Evolutionary conservation across 768 basidiomycete species (phyloP), one percentile per base, ranked within the genome.

Genomic region (Podaxis mareebaensis): DNA sequence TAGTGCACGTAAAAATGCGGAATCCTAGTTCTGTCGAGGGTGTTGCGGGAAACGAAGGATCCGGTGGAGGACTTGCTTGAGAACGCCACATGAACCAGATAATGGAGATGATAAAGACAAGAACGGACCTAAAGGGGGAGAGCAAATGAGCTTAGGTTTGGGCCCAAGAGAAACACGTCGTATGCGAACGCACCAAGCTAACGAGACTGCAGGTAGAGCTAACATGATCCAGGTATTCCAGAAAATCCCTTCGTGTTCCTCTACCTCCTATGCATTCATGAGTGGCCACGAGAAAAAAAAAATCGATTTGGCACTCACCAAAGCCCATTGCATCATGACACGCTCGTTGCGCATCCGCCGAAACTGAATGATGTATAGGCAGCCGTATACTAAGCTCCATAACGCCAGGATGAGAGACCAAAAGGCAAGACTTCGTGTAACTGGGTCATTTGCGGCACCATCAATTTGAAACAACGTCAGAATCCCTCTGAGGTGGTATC

Each of bases 161-260:
- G 0, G 33, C 24, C 3, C 24, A 22, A 10, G 24, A 4, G 26
- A 24, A 10, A 12, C 28, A 17, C 4, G 4, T 4, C 33, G 53
- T 6, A 15, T n/a, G n/a, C 24, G 3, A 28, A 59, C 68, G 24
- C 59, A 84, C 86, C 86, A 89, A 2, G 83, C 77, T 36, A 88
- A 79, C 85, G 85, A 89, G 12, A 85, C 67, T 0, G 79, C 82
- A 0, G 87, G 87, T 76, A 86, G 79, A 0, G 87, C 83, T 24
- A 89, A 76, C 12, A 89, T 64, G 1, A 89, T 82, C 86, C 87
- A 88, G 4, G 86, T 82, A 64, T 90, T 90, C 89, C 89, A 79
- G 67, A 70, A 74, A 6, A 74, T 72, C 0, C n/a, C 15, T 12
- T 62, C 60, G 0, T 72, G 66, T 39, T 71, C 71, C 39, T 82